A percentile compares a stretch with the other conserved stretches of the same genome.
These are phyloP conservation scores for Colletotrichum incanum DNA, from an alignment of 2,329 filamentous ascomycete species.

Conservation along the genomic window DNA sequence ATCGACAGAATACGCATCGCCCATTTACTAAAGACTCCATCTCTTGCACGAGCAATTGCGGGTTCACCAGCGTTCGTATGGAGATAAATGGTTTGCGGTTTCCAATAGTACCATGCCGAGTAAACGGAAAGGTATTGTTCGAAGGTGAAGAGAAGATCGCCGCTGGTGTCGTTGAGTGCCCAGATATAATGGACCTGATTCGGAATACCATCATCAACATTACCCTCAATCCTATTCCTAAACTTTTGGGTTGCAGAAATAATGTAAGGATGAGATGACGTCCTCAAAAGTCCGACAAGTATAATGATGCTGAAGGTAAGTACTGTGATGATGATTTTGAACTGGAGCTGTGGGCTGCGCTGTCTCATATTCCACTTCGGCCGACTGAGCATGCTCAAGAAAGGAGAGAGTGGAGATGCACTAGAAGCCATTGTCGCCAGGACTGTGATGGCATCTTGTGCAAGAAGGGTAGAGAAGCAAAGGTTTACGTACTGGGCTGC, in stretches of 20 bases:
- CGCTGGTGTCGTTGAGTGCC: conserved; percentile 42
- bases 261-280: not conserved
- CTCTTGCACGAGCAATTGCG: conserved; percentile 34
- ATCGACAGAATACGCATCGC: conserved; percentile 46
- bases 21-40: conserved; percentile 46
- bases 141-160: conserved; percentile 46
- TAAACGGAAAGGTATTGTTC: conserved; percentile 48
- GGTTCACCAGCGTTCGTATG: conserved; percentile 47
- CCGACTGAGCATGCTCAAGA: not conserved
- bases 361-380: not conserved
- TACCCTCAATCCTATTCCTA: not conserved
- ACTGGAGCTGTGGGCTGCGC: not conserved
- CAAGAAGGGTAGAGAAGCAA: not conserved
- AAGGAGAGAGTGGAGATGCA: not conserved
- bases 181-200: conserved; percentile 48
- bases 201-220: conserved; percentile 42
- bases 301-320: not conserved
- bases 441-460: not conserved
- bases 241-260: not conserved
- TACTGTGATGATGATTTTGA: not conserved
- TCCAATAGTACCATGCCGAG: conserved; percentile 44
- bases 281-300: not conserved
- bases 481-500: not conserved
- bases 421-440: not conserved
- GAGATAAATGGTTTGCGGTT: conserved; percentile 47